phyloP scores from a whole-genome alignment of 2,329 filamentous ascomycete species.

The Parafenestella ontariensis region DNA sequence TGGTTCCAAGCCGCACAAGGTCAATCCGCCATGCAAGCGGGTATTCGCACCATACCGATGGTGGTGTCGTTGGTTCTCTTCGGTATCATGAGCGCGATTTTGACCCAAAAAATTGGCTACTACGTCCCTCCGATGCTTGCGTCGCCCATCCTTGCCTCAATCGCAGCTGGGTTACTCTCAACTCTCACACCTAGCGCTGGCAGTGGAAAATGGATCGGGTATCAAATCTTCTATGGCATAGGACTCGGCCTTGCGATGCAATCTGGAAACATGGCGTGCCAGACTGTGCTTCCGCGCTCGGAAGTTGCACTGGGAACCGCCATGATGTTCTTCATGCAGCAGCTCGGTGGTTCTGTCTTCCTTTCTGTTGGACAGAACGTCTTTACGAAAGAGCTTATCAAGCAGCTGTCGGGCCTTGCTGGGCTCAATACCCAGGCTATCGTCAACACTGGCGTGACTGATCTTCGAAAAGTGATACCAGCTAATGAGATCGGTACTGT shows the following conservation, averaged over 20 bases:
- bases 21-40: slow-evolving; percentile 31
- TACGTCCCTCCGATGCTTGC: slow-evolving; percentile 53
- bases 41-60: slow-evolving; percentile 34
- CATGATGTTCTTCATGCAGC: slow-evolving; percentile 54
- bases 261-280: slow-evolving; percentile 49
- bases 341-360: slow-evolving; percentile 56
- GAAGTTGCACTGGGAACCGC: slow-evolving; percentile 48
- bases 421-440: slow-evolving; percentile 24
- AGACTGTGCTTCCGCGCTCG: slow-evolving; percentile 47
- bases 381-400: slow-evolving; percentile 30
- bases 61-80: slow-evolving; percentile 31
- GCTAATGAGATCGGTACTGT: slow-evolving; percentile 60
- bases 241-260: slow-evolving; percentile 55
- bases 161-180: slow-evolving; percentile 52
- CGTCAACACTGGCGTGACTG: slow-evolving; percentile 58
- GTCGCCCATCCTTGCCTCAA: slow-evolving; percentile 44
- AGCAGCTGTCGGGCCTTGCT: slow-evolving; percentile 26
- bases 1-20: slow-evolving; percentile 41
- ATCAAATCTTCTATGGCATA: slow-evolving; percentile 37
- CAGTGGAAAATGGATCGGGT: slow-evolving; percentile 41
- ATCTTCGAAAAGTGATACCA: slow-evolving; percentile 62
- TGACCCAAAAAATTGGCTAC: slow-evolving; percentile 51
- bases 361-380: slow-evolving; percentile 54
- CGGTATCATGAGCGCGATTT: slow-evolving; percentile 35
- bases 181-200: slow-evolving; percentile 46